Percentiles rank a stretch among this genome's conserved stretches.
These are phyloP conservation scores for Oryza rufipogon DNA, from an alignment of 176 grass and related monocot species.

Conservation along the genomic window DNA sequence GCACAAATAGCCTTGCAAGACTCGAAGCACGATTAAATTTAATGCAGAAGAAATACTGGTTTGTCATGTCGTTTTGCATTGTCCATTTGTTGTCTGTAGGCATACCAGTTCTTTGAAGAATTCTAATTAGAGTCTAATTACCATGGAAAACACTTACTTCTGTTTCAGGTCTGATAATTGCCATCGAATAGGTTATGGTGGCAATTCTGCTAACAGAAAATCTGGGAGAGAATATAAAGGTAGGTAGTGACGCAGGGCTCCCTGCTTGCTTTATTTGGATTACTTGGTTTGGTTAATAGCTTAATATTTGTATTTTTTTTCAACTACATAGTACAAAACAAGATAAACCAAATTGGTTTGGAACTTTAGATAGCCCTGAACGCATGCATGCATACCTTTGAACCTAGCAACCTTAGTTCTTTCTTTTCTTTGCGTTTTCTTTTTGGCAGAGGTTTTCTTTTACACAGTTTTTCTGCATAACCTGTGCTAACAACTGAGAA, in stretches of 20 bases:
- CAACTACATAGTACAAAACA: background rate
- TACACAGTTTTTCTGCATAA: too few species aligned
- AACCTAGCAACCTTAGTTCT: background rate
- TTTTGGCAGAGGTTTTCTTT: too few species aligned
- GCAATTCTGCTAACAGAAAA: too few species aligned
- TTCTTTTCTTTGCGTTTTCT: background rate
- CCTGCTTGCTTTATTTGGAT: background rate
- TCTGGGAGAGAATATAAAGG: too few species aligned
- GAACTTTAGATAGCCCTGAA: background rate
- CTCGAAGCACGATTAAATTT: slow-evolving; percentile 76
- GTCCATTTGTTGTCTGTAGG: background rate
- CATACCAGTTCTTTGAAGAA: too few species aligned
- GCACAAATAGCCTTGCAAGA: slow-evolving; percentile 86
- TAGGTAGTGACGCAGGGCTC: too few species aligned
- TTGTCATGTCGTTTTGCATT: slow-evolving; percentile 29
- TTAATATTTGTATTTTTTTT: background rate
- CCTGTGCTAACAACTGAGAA: background rate
- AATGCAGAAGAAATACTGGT: slow-evolving; percentile 98
- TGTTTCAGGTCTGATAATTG: too few species aligned
- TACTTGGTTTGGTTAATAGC: background rate
- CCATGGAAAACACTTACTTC: too few species aligned
- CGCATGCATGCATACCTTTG: background rate
- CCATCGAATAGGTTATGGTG: too few species aligned
- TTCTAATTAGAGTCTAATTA: too few species aligned
- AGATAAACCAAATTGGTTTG: background rate